These are phyloP conservation scores for Endogone sp. DNA, from an alignment of 192 early-diverging fungal species.

Conservation along the genomic window DNA sequence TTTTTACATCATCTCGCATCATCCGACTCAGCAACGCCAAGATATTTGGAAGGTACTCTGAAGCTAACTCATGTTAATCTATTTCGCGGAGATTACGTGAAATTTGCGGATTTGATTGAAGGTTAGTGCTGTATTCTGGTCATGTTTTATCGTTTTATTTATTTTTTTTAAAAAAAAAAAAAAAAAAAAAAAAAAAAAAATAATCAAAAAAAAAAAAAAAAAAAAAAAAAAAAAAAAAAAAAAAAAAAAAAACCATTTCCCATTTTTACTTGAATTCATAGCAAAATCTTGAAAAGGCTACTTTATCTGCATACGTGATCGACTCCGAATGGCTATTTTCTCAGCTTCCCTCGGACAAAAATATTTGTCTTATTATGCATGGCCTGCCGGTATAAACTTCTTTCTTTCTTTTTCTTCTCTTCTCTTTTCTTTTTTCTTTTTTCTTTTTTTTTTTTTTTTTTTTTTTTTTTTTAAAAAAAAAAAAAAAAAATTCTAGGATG, in stretches of 20 bases:
- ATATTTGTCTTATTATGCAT: slow-evolving; percentile 38
- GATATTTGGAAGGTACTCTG: slow-evolving; percentile 20
- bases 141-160: background rate
- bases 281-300: slow-evolving; percentile 38
- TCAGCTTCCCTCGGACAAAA: slow-evolving; percentile 35
- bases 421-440: too few species aligned
- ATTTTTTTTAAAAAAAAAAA: too few species aligned
- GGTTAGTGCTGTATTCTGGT: background rate
- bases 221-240: too few species aligned
- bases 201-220: too few species aligned
- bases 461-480: too few species aligned
- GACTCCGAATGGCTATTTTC: slow-evolving; percentile 45
- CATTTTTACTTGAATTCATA: background rate
- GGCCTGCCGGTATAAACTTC: slow-evolving; percentile 23
- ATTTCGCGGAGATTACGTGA: slow-evolving; percentile 24
- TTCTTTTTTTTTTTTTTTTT: too few species aligned
- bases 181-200: too few species aligned
- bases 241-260: background rate
- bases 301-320: slow-evolving; percentile 50
- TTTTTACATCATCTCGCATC: background rate
- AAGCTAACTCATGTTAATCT: slow-evolving; percentile 27
- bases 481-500: too few species aligned
- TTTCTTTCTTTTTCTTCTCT: too few species aligned
- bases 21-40: background rate
- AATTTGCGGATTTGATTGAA: slow-evolving; percentile 36